phyloP scores from a whole-genome alignment of 495 filamentous ascomycete species.

The Aspergillus hancockii region DNA sequence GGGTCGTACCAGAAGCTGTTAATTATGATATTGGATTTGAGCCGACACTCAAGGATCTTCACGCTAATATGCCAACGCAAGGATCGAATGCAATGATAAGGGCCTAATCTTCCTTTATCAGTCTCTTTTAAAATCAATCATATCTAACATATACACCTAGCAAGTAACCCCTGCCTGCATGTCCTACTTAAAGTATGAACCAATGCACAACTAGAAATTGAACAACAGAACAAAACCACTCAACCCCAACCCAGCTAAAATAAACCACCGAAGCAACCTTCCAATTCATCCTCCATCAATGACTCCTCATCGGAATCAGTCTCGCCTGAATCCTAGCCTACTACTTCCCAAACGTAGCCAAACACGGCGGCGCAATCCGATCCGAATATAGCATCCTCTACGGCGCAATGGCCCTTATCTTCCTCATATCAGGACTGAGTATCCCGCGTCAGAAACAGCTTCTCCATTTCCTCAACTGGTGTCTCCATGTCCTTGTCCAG shows the following conservation, averaged over 20 bases:
- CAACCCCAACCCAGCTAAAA: conserved; percentile 9
- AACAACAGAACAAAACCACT: neutral
- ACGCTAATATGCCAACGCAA: neutral
- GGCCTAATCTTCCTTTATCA: neutral
- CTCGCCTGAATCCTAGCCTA: conserved; percentile 51
- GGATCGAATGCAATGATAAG: neutral
- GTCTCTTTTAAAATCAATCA: neutral
- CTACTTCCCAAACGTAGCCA: conserved; percentile 55
- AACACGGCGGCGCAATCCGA: conserved; percentile 51
- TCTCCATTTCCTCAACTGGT: conserved; percentile 52
- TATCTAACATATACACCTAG: neutral
- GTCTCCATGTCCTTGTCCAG: conserved; percentile 53
- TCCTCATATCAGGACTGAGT: conserved; percentile 55
- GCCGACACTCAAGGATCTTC: neutral
- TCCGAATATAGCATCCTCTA: conserved; percentile 57
- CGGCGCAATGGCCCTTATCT: conserved; percentile 54
- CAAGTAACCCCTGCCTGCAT: neutral
- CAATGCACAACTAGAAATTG: neutral
- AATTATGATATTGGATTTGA: conserved; percentile 10
- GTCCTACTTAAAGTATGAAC: neutral
- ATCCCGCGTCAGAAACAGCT: conserved; percentile 53
- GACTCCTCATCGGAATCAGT: conserved; percentile 58
- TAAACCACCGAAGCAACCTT: conserved; percentile 23
- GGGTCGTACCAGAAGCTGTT: neutral
- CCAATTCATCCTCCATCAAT: conserved; percentile 50